Percentiles rank a stretch among this genome's conserved stretches.
Conservation (phyloP, 2,329 filamentous ascomycete genomes). For the Sporothrix variecibatus region DNA sequence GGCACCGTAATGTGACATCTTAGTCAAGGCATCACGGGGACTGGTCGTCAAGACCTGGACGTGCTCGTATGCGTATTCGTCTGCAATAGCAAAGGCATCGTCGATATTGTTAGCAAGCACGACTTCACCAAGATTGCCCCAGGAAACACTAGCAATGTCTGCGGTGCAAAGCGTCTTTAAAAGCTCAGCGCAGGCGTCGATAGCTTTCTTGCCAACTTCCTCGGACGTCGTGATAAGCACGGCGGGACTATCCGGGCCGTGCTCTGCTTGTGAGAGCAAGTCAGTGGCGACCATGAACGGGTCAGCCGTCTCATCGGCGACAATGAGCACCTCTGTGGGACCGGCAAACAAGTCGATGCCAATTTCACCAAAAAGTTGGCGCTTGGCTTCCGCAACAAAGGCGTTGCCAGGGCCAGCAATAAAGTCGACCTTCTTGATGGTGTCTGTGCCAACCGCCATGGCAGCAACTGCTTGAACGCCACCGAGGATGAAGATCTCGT, state of each 20-base stretch:
- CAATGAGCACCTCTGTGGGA: slow-evolving; percentile 55
- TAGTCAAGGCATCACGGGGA: slow-evolving; percentile 50
- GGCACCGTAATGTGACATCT: slow-evolving; percentile 54
- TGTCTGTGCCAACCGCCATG: slow-evolving; percentile 58
- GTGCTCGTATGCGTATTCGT: slow-evolving; percentile 53
- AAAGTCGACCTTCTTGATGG: slow-evolving; percentile 57
- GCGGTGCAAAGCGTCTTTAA: slow-evolving; percentile 47
- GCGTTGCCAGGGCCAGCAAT: slow-evolving; percentile 57
- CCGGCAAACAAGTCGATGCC: slow-evolving; percentile 58
- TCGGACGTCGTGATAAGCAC: slow-evolving; percentile 52
- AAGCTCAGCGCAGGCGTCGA: slow-evolving; percentile 41
- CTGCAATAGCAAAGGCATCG: slow-evolving; percentile 47
- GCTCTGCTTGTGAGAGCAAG: slow-evolving; percentile 51
- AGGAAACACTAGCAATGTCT: slow-evolving; percentile 46
- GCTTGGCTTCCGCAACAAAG: slow-evolving; percentile 57
- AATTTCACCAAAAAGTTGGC: slow-evolving; percentile 55
- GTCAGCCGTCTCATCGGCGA: slow-evolving; percentile 51
- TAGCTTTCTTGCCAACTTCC: slow-evolving; percentile 42
- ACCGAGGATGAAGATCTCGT: slow-evolving; percentile 53
- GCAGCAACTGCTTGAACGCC: slow-evolving; percentile 62
- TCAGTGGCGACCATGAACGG: slow-evolving; percentile 49
- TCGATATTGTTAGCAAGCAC: slow-evolving; percentile 46
- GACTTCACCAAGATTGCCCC: slow-evolving; percentile 50
- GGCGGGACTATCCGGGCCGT: slow-evolving; percentile 54
- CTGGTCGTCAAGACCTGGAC: slow-evolving; percentile 52